Percentiles rank a stretch among this genome's conserved stretches.
These are phyloP conservation scores for Elasticomyces elasticus DNA, from an alignment of 495 filamentous ascomycete species.

Conservation along the genomic window DNA sequence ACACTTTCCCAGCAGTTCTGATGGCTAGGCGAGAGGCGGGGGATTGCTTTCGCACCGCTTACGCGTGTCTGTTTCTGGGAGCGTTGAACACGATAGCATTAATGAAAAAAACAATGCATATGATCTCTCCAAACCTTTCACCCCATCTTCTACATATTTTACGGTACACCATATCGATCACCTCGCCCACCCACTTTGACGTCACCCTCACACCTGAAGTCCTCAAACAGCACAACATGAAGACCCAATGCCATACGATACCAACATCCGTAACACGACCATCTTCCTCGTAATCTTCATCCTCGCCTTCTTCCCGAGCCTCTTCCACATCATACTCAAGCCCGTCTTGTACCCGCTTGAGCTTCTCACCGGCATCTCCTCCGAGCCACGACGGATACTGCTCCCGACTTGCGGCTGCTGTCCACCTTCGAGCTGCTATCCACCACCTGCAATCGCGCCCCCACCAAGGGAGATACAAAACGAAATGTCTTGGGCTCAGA, in stretches of 20 bases:
- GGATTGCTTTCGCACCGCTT: no score
- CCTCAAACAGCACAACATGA: background rate
- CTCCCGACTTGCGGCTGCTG: constrained; percentile 18
- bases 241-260: constrained; percentile 19
- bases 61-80: no score
- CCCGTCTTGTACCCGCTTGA: constrained; percentile 24
- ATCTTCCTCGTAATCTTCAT: constrained; percentile 38
- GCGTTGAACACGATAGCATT: background rate
- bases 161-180: constrained; percentile 1
- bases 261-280: constrained; percentile 18
- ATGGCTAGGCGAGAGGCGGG: no score
- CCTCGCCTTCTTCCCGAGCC: constrained; percentile 44
- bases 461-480: constrained; percentile 8
- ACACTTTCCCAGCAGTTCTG: no score
- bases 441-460: constrained; percentile 20
- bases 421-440: constrained; percentile 15
- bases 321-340: constrained; percentile 41
- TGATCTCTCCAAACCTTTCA: background rate
- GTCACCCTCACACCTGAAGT: background rate
- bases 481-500: constrained; percentile 69
- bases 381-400: constrained; percentile 12
- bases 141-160: background rate
- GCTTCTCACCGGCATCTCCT: constrained; percentile 15
- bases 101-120: background rate
- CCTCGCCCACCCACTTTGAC: background rate